These are phyloP conservation scores for Vigna unguiculata DNA, from an alignment of 306 rosid genomes.

Conservation along the genomic window DNA sequence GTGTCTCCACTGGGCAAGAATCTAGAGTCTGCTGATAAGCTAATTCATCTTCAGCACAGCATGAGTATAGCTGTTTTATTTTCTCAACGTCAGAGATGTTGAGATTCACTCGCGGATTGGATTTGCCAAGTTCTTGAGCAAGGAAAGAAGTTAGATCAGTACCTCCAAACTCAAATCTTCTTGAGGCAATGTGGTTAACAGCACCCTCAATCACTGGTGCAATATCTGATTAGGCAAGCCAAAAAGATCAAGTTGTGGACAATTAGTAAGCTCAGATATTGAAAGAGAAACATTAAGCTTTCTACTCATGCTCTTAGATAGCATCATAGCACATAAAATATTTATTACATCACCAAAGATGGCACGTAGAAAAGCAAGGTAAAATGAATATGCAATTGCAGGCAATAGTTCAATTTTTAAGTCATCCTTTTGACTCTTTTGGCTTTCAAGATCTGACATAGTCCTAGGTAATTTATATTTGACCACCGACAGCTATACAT, in stretches of 20 bases:
- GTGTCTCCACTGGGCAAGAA: slow-evolving; percentile 76
- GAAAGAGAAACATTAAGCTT: slow-evolving; percentile 19
- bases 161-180: slow-evolving; percentile 97
- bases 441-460: neutral
- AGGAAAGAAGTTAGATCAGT: slow-evolving; percentile 81
- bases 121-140: slow-evolving; percentile 86
- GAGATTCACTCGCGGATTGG: slow-evolving; percentile 77
- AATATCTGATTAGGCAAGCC: slow-evolving; percentile 67
- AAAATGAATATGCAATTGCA: slow-evolving; percentile 28
- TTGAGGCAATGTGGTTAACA: slow-evolving; percentile 95
- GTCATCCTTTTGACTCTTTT: neutral
- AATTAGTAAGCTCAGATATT: slow-evolving; percentile 28
- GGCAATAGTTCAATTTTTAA: slow-evolving; percentile 14
- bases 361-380: neutral
- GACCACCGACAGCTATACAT: slow-evolving; percentile 8
- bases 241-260: slow-evolving; percentile 34
- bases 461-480: slow-evolving; percentile 4
- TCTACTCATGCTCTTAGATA: slow-evolving; percentile 21
- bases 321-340: slow-evolving; percentile 19
- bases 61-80: slow-evolving; percentile 83
- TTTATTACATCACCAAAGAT: slow-evolving; percentile 12
- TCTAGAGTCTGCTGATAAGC: slow-evolving; percentile 73
- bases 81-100: slow-evolving; percentile 83
- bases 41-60: slow-evolving; percentile 93
- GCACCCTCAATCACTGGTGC: slow-evolving; percentile 99